Conservation (phyloP, 257 asterid genomes). For the Primulina tabacum region DNA sequence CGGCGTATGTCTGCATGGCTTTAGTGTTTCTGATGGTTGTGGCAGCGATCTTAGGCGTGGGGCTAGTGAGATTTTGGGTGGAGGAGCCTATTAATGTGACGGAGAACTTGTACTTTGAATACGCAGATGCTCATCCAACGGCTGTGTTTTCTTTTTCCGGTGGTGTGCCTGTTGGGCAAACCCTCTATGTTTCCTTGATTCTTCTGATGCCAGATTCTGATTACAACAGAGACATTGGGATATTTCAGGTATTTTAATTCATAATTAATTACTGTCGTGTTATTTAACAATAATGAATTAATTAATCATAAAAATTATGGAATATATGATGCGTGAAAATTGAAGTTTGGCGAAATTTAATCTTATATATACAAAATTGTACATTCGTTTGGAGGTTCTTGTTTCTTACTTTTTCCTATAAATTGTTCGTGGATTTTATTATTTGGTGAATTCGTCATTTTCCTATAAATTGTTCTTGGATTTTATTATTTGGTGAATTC, state of each 20-base stretch:
- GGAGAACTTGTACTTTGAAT: conserved; percentile 61
- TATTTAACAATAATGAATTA: no score
- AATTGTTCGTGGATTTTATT: no score
- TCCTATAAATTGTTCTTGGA: no score
- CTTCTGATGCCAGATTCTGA: conserved; percentile 86
- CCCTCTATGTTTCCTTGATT: conserved; percentile 53
- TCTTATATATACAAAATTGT: no score
- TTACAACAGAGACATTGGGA: conserved; percentile 73
- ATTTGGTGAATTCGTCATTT: no score
- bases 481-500: no score
- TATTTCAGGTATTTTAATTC: conserved; percentile 54
- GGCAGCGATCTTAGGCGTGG: conserved; percentile 57
- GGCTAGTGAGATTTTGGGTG: conserved; percentile 55
- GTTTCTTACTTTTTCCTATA: no score
- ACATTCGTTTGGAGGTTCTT: no score
- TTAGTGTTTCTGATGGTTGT: conserved; percentile 33
- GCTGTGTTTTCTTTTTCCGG: conserved; percentile 41
- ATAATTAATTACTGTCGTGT: no score
- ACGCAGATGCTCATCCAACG: conserved; percentile 51
- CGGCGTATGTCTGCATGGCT: conserved; percentile 52
- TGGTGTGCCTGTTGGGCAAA: conserved; percentile 60
- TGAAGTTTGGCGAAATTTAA: no score
- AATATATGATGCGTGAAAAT: no score
- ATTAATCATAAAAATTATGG: background rate
- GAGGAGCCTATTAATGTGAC: conserved; percentile 61